Percentiles rank a stretch among this genome's conserved stretches.
Conservation (phyloP, 2,329 filamentous ascomycete species). For the Fusarium sp. region DNA sequence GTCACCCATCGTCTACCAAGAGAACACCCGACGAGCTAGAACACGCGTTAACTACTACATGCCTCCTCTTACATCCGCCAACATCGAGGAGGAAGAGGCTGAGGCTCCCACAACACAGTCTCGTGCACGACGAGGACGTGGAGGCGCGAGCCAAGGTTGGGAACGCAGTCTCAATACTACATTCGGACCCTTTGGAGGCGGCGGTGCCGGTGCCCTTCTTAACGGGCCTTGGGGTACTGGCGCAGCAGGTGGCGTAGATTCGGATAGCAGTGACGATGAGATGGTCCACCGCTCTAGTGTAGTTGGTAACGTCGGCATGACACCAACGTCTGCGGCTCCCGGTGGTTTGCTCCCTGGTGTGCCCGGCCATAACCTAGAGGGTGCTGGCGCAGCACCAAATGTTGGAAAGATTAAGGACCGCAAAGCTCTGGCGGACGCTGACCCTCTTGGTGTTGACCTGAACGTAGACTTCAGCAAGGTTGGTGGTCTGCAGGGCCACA, state of each 20-base stretch:
- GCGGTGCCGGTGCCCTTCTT: slow-evolving; percentile 78
- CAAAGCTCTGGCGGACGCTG: slow-evolving; percentile 91
- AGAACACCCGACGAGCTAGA: slow-evolving; percentile 65
- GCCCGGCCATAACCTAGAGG: slow-evolving; percentile 58
- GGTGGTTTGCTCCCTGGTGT: slow-evolving; percentile 61
- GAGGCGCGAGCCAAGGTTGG: slow-evolving; percentile 71
- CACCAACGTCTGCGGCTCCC: slow-evolving; percentile 65
- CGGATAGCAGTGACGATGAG: slow-evolving; percentile 97
- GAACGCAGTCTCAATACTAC: slow-evolving; percentile 90
- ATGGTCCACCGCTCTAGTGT: slow-evolving; percentile 71
- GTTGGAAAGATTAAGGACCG: slow-evolving; percentile 94
- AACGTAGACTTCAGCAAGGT: slow-evolving; percentile 95
- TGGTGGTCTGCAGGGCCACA: slow-evolving; percentile 91
- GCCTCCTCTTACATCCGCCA: slow-evolving; percentile 71
- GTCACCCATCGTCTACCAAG: slow-evolving; percentile 71
- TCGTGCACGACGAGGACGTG: slow-evolving; percentile 74
- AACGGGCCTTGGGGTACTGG: slow-evolving; percentile 80
- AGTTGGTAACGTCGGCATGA: slow-evolving; percentile 73
- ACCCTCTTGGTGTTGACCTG: slow-evolving; percentile 92
- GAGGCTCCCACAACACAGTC: slow-evolving; percentile 77
- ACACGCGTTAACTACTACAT: slow-evolving; percentile 86
- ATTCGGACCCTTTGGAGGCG: slow-evolving; percentile 90
- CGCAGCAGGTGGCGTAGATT: slow-evolving; percentile 84
- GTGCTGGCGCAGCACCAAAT: slow-evolving; percentile 73
- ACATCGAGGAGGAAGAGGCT: slow-evolving; percentile 81